These are phyloP conservation scores for Telfairia occidentalis DNA, from an alignment of 331 rosid genomes.

Conservation along the genomic window DNA sequence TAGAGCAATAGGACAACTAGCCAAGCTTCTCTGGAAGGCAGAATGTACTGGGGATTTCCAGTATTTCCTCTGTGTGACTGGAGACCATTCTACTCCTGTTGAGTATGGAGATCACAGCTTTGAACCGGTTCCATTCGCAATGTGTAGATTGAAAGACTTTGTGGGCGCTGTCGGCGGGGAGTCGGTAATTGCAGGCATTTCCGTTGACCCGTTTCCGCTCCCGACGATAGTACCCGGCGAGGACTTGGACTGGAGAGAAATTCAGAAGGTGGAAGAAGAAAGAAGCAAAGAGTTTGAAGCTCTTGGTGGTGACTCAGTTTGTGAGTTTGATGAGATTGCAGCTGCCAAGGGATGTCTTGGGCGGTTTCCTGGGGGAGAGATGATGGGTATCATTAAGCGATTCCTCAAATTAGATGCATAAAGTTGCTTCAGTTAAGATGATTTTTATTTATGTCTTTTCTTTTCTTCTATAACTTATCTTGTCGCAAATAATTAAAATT, in stretches of 20 bases:
- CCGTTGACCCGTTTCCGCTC: constrained; percentile 39
- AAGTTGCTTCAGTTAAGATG: constrained; percentile 1
- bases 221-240: constrained; percentile 34
- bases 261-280: constrained; percentile 19
- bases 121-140: constrained; percentile 44
- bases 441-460: neutral
- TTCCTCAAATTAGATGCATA: constrained; percentile 31
- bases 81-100: constrained; percentile 93
- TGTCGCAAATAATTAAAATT: neutral
- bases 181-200: constrained; percentile 20
- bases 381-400: constrained; percentile 83
- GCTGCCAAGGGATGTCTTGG: constrained; percentile 88
- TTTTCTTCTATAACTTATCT: neutral
- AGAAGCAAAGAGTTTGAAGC: constrained; percentile 23
- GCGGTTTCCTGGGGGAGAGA: constrained; percentile 86
- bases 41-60: constrained; percentile 54
- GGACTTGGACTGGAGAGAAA: constrained; percentile 22
- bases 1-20: constrained; percentile 70
- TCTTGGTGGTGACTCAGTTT: constrained; percentile 61
- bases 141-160: constrained; percentile 36
- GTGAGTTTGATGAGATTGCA: constrained; percentile 52
- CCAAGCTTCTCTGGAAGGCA: constrained; percentile 78
- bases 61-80: constrained; percentile 66
- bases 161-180: constrained; percentile 26
- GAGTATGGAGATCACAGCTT: constrained; percentile 91